phyloP scores from a whole-genome alignment of 2,329 filamentous ascomycete genomes.

The Fusarium zealandicum region DNA sequence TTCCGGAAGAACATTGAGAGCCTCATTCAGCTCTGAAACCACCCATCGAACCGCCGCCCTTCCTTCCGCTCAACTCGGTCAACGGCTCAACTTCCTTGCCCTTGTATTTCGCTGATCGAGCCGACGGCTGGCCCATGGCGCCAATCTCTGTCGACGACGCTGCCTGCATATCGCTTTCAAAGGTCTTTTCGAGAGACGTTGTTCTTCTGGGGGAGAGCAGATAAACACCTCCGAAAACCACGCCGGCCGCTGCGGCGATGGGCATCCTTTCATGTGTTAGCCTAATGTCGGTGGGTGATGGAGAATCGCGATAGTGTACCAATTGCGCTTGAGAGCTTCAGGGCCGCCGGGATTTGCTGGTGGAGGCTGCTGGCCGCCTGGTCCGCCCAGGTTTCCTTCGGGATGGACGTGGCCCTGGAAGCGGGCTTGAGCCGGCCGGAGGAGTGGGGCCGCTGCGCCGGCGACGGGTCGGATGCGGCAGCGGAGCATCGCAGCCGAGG shows the following conservation, averaged over 20 bases:
- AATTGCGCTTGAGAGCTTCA: slow-evolving; percentile 44
- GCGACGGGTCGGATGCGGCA: slow-evolving; percentile 30
- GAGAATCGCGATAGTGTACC: slow-evolving; percentile 31
- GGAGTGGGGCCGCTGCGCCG: slow-evolving; percentile 30
- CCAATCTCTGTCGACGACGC: slow-evolving; percentile 25
- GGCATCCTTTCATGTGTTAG: slow-evolving; percentile 36
- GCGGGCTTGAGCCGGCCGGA: slow-evolving; percentile 30
- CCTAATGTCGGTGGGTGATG: background rate
- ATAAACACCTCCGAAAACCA: slow-evolving; percentile 37
- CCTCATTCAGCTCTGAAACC: slow-evolving; percentile 43
- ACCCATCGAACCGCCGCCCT: slow-evolving; percentile 38
- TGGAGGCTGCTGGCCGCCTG: slow-evolving; percentile 44
- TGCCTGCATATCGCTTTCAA: slow-evolving; percentile 19
- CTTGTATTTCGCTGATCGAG: slow-evolving; percentile 21
- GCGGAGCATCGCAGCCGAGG: slow-evolving; percentile 13
- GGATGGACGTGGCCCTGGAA: slow-evolving; percentile 10
- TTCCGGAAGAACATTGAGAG: background rate
- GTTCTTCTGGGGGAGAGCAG: slow-evolving; percentile 39
- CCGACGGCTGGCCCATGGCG: slow-evolving; percentile 12
- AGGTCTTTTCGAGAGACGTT: slow-evolving; percentile 17
- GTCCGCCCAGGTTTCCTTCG: slow-evolving; percentile 42
- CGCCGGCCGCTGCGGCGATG: slow-evolving; percentile 41
- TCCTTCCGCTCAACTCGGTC: slow-evolving; percentile 44
- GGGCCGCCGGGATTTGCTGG: slow-evolving; percentile 40
- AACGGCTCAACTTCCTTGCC: slow-evolving; percentile 37